phyloP scores from a whole-genome alignment of 805 yeast species.

The Zygosaccharomyces siamensis region DNA sequence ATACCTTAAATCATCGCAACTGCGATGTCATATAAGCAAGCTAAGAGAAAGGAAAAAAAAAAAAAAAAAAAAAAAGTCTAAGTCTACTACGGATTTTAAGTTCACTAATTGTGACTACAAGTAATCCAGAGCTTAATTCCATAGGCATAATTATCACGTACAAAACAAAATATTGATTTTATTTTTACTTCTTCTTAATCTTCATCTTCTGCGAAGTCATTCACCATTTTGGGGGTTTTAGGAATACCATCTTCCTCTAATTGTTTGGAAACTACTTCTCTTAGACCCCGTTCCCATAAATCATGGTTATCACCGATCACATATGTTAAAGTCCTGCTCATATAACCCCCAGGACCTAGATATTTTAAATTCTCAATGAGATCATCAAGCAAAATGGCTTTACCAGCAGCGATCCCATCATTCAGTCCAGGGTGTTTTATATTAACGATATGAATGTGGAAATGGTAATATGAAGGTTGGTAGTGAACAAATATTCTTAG shows the following conservation, averaged over 20 bases:
- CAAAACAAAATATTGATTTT: neutral
- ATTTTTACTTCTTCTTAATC: neutral
- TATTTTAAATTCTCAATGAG: slow-evolving; percentile 64
- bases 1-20: neutral
- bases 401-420: slow-evolving; percentile 66
- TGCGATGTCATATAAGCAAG: neutral
- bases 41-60: neutral
- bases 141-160: neutral
- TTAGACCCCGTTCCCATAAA: slow-evolving; percentile 50
- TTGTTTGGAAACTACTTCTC: slow-evolving; percentile 26
- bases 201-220: slow-evolving; percentile 1
- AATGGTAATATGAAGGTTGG: slow-evolving; percentile 94
- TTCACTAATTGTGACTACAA: neutral
- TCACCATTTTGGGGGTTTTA: slow-evolving; percentile 9
- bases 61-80: neutral
- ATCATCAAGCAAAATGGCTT: slow-evolving; percentile 76
- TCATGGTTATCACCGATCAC: slow-evolving; percentile 72
- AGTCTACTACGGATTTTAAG: neutral
- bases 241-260: slow-evolving; percentile 31
- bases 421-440: slow-evolving; percentile 64
- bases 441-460: slow-evolving; percentile 87
- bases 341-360: slow-evolving; percentile 53
- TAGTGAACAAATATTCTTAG: slow-evolving; percentile 81
- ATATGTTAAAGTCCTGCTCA: slow-evolving; percentile 55
- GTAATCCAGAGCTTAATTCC: neutral